Conservation (phyloP, 306 rosid genomes). For the Lathyrus sativus region DNA sequence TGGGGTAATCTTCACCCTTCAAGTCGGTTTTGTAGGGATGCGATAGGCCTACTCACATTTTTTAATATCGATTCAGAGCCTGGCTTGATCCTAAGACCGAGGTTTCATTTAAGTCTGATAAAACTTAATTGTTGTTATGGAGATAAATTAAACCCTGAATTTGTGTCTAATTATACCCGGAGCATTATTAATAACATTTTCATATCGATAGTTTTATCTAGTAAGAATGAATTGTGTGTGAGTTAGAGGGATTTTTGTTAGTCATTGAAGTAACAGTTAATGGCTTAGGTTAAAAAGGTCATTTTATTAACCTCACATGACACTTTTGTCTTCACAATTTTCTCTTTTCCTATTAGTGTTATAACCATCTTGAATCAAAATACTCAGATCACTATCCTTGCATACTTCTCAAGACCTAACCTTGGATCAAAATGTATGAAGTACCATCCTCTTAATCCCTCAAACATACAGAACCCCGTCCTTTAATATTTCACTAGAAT, state of each 20-base stretch:
- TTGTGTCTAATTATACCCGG: too few relatives aligned
- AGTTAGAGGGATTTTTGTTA: neutral
- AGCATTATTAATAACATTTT: too few relatives aligned
- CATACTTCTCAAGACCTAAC: neutral
- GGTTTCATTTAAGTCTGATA: neutral
- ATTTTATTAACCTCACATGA: neutral
- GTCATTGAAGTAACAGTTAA: neutral
- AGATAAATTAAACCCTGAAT: too few relatives aligned
- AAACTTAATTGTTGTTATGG: too few relatives aligned
- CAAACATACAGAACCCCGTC: neutral
- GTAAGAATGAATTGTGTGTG: neutral
- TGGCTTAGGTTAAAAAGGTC: constrained; percentile 1
- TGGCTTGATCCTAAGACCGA: too few relatives aligned
- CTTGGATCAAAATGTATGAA: neutral
- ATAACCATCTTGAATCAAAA: neutral
- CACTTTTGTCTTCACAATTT: neutral
- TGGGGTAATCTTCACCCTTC: too few relatives aligned
- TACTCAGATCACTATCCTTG: neutral
- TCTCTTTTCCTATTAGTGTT: neutral
- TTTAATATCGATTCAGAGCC: too few relatives aligned
- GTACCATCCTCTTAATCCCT: neutral
- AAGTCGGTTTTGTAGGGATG: too few relatives aligned
- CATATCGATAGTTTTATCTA: neutral
- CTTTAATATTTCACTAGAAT: neutral
- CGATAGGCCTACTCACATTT: too few relatives aligned